Conservation (phyloP, 164 flowering plant genomes). For the Chimonanthus praecox region DNA sequence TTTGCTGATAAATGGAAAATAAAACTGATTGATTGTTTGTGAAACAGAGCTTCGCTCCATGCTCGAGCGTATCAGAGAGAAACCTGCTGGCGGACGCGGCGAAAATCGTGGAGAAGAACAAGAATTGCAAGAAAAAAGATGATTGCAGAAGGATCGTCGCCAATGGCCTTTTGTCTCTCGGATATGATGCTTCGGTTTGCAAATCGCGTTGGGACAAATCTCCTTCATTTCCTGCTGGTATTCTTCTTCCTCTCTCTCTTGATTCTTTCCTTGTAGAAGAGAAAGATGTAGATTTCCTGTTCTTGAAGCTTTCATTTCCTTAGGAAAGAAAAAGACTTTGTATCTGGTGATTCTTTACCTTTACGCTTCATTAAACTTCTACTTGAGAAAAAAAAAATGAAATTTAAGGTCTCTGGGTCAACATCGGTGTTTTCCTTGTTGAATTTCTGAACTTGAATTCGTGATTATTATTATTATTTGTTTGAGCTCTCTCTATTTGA, state of each 20-base stretch:
- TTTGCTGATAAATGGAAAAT: neutral
- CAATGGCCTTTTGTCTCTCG: slow-evolving; percentile 42
- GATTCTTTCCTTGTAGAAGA: too few relatives aligned
- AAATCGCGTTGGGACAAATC: slow-evolving; percentile 81
- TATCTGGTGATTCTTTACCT: too few relatives aligned
- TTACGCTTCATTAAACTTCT: too few relatives aligned
- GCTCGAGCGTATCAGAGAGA: slow-evolving; percentile 23
- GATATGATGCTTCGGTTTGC: slow-evolving; percentile 74
- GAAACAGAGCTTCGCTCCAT: slow-evolving; percentile 25
- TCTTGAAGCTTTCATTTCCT: neutral
- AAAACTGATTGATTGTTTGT: neutral
- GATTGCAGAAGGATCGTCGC: slow-evolving; percentile 43
- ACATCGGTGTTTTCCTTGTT: too few relatives aligned
- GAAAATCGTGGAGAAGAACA: slow-evolving; percentile 43
- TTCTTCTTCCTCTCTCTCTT: slow-evolving; percentile 2
- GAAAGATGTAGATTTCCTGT: too few relatives aligned
- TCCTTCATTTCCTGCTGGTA: slow-evolving; percentile 71
- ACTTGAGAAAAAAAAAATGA: too few relatives aligned
- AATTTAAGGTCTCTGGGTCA: too few relatives aligned
- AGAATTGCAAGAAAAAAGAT: slow-evolving; percentile 41
- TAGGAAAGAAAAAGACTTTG: neutral
- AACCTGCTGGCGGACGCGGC: slow-evolving; percentile 34
- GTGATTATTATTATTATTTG: too few relatives aligned
- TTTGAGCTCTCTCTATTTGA: too few relatives aligned
- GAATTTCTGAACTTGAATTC: too few relatives aligned